phyloP scores from a whole-genome alignment of 2,329 filamentous ascomycete species.

The Exophiala viscosa region DNA sequence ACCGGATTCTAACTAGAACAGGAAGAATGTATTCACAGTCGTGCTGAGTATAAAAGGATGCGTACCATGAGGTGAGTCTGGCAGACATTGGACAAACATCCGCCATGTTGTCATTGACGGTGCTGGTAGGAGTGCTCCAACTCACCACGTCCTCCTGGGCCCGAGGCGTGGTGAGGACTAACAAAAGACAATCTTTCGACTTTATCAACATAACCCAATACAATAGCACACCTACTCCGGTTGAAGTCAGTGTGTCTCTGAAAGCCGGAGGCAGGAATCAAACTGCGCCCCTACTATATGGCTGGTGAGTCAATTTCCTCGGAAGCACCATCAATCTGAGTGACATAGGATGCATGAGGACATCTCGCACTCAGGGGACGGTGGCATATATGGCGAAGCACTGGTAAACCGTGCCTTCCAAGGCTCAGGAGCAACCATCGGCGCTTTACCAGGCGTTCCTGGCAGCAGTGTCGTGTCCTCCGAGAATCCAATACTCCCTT shows the following conservation, averaged over 20 bases:
- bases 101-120: neutral
- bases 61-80: neutral
- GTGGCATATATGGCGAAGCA: slow-evolving; percentile 36
- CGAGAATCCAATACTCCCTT: slow-evolving; percentile 32
- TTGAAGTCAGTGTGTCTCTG: slow-evolving; percentile 12
- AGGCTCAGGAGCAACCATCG: slow-evolving; percentile 28
- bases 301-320: slow-evolving; percentile 21
- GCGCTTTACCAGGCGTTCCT: slow-evolving; percentile 22
- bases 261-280: slow-evolving; percentile 11
- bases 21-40: neutral
- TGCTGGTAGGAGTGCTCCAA: neutral
- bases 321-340: neutral
- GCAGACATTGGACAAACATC: neutral
- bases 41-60: neutral
- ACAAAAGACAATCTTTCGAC: slow-evolving; percentile 9
- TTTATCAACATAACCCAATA: slow-evolving; percentile 16
- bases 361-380: slow-evolving; percentile 27
- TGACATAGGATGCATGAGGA: slow-evolving; percentile 16
- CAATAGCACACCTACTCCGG: slow-evolving; percentile 4
- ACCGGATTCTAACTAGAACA: neutral
- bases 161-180: neutral
- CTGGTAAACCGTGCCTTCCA: slow-evolving; percentile 38
- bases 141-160: slow-evolving; percentile 2
- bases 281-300: slow-evolving; percentile 23
- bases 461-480: slow-evolving; percentile 28